Evolutionary conservation across 495 filamentous ascomycete genomes (phyloP), one percentile per base, ranked within the genome.

Genomic region (Trichoderma parareesei): DNA sequence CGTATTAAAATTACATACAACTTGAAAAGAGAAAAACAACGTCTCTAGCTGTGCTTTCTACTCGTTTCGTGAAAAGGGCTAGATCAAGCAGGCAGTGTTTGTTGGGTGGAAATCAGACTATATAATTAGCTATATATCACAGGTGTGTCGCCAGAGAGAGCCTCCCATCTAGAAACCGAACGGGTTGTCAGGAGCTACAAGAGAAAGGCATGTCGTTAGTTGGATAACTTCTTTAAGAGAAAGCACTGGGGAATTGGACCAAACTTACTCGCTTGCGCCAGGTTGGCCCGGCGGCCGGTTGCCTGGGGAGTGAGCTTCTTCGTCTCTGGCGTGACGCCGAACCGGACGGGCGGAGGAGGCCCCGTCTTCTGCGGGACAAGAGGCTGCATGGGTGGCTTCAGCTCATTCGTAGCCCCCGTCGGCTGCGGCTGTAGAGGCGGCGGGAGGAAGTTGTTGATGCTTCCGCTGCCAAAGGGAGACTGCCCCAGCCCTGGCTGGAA

Each of bases 231-330:
- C 27, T 2, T 27, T 27, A 44, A 68, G 55, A 64, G 4, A 62
- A 43, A 67, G 60, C 44, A 60, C 60, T 66, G 66, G 64, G 46
- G 64, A 64, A 60, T 48, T 27, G n/a, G 46, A 57, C 8, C 62
- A n/a, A 38, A 90, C 93, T 87, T 89, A 98, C 94, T 98, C 71
- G 94, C 94, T 84, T 93, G 88, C 48, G 86, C 78, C 68, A 98
- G 81, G 73, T 98, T 97, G 64, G 94, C 94, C 81, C 88, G 87
- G 67, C 88, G 75, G 69, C 94, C 95, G 37, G 94, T 98, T 33
- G 92, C 84, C 79, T 98, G 94, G 40, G 93, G 90, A 66, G 85
- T 83, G 70, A 98, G 77, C 72, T 90, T 93, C 74, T 91, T 91
- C 10, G 78, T 78, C 43, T 85, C 86, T 20, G 76, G 76, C 67